A percentile compares a stretch with the other conserved stretches of the same genome.
Conservation (phyloP, 2,329 filamentous ascomycete species). For the Thelonectria blattea region DNA sequence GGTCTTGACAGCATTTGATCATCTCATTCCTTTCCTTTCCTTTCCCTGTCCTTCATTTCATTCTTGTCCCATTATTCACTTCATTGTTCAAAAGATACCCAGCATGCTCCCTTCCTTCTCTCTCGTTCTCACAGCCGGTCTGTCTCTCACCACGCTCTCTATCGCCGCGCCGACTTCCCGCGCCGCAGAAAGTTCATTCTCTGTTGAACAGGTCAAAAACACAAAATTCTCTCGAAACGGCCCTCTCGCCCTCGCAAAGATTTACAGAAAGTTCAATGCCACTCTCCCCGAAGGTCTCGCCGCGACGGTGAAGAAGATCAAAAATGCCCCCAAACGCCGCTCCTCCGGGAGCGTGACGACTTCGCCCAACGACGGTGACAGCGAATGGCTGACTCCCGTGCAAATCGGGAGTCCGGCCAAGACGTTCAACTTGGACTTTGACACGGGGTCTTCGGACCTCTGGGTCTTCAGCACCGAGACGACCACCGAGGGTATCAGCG, state of each 20-base stretch:
- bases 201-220: constrained; percentile 47
- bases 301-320: constrained; percentile 8
- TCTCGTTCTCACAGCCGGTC: constrained; percentile 6
- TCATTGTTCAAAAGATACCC: neutral
- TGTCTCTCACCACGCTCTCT: constrained; percentile 8
- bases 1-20: neutral
- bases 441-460: constrained; percentile 55
- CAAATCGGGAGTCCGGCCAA: constrained; percentile 51
- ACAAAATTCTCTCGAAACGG: constrained; percentile 43
- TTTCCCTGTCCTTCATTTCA: neutral
- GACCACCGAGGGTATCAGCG: constrained; percentile 38
- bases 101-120: constrained; percentile 4
- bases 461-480: constrained; percentile 57
- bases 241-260: constrained; percentile 40
- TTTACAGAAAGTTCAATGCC: constrained; percentile 46
- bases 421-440: constrained; percentile 51
- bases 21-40: neutral
- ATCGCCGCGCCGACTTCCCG: neutral
- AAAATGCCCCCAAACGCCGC: constrained; percentile 15
- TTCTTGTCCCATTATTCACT: neutral
- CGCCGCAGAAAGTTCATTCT: constrained; percentile 24
- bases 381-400: constrained; percentile 49
- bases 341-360: constrained; percentile 39
- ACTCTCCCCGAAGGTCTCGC: constrained; percentile 41
- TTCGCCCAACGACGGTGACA: constrained; percentile 40